These are phyloP conservation scores for Heliophila coronopifolia DNA, from an alignment of 441 rosid genomes.

Conservation along the genomic window DNA sequence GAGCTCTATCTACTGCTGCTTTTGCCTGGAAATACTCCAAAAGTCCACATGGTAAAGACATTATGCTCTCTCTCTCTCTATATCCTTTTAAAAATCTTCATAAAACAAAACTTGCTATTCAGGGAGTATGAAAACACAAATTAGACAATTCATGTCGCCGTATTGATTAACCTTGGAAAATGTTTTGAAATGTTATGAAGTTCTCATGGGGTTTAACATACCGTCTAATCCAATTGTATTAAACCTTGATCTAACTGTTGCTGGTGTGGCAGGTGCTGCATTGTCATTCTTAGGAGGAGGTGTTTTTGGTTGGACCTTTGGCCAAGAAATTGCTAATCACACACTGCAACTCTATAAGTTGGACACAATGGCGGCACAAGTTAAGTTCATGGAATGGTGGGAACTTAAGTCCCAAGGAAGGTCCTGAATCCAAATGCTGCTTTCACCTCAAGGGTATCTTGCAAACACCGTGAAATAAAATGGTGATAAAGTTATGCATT, in stretches of 20 bases:
- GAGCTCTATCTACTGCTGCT: conserved; percentile 74
- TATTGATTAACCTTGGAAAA: neutral
- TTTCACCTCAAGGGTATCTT: conserved; percentile 8
- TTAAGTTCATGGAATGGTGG: conserved; percentile 91
- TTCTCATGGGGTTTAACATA: neutral
- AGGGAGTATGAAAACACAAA: neutral
- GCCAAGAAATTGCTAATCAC: conserved; percentile 74
- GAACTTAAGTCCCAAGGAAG: conserved; percentile 33
- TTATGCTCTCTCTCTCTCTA: no score
- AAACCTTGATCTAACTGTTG: no score
- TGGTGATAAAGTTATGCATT: no score
- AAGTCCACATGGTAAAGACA: conserved; percentile 89
- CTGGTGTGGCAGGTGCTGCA: conserved; percentile 60
- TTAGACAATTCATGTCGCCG: neutral
- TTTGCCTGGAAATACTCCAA: conserved; percentile 81
- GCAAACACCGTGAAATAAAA: neutral
- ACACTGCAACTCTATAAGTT: conserved; percentile 65
- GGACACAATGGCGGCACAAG: conserved; percentile 79
- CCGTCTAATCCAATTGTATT: no score
- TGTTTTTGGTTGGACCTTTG: conserved; percentile 76
- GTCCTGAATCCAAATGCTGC: conserved; percentile 14
- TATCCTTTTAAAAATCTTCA: no score
- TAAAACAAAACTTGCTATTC: neutral
- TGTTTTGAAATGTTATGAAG: neutral
- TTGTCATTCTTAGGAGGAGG: conserved; percentile 75